phyloP scores from a whole-genome alignment of 2,329 filamentous ascomycete species.

The Alternaria sp. region DNA sequence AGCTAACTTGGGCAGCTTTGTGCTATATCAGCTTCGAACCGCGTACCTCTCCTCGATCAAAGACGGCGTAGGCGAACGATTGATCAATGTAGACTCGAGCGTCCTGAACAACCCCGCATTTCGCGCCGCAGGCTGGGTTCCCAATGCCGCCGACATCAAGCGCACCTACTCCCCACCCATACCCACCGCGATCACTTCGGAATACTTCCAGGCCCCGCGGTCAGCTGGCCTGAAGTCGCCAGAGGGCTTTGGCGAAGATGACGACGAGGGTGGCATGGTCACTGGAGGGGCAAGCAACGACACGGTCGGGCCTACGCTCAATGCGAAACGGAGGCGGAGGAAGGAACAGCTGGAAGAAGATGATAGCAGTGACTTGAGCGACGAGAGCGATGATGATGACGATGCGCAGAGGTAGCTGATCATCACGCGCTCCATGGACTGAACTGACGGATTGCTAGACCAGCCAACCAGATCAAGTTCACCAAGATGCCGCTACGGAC shows the following conservation, averaged over 20 bases:
- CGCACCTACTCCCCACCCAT: conserved; percentile 87
- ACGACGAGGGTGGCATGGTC: conserved; percentile 74
- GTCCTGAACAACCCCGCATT: conserved; percentile 82
- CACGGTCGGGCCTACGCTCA: conserved; percentile 68
- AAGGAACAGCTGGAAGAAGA: conserved; percentile 82
- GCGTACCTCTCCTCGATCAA: conserved; percentile 81
- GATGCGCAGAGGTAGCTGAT: conserved; percentile 54
- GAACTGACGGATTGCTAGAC: conserved; percentile 50
- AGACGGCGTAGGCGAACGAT: conserved; percentile 82
- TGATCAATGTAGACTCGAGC: conserved; percentile 80
- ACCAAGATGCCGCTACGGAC: conserved; percentile 90
- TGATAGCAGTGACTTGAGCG: conserved; percentile 83
- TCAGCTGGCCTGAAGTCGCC: conserved; percentile 61
- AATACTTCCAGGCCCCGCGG: conserved; percentile 79
- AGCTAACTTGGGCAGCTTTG: conserved; percentile 63
- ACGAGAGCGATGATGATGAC: conserved; percentile 81
- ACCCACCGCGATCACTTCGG: conserved; percentile 78
- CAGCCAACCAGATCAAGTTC: conserved; percentile 92
- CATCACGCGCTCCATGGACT: neutral
- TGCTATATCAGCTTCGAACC: conserved; percentile 80
- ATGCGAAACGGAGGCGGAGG: conserved; percentile 69
- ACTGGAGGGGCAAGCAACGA: conserved; percentile 69
- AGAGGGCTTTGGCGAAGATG: conserved; percentile 69
- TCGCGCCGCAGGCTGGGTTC: conserved; percentile 80
- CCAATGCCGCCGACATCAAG: conserved; percentile 76